These are phyloP conservation scores for Umbellularia californica DNA, from an alignment of 164 flowering plant genomes.

Conservation along the genomic window DNA sequence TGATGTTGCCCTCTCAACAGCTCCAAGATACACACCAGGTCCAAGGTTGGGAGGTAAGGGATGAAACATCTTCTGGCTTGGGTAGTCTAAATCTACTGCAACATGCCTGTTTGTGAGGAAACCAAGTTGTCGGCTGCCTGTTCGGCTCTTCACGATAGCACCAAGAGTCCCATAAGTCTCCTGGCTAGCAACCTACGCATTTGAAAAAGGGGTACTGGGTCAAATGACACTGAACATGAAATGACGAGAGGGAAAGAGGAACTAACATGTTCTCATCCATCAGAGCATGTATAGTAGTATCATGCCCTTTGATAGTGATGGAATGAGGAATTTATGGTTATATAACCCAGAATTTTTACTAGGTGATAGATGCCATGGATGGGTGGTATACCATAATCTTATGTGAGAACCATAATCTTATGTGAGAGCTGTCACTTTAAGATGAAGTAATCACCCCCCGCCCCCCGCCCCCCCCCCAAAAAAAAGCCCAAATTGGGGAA, in stretches of 20 bases:
- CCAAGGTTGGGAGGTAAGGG: slow-evolving; percentile 98
- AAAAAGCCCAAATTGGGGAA: too few species aligned
- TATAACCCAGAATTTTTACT: too few species aligned
- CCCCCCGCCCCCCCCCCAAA: too few species aligned
- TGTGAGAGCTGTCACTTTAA: too few species aligned
- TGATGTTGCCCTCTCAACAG: slow-evolving; percentile 98
- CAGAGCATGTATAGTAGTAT: not conserved
- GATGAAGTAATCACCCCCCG: too few species aligned
- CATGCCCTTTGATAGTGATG: not conserved
- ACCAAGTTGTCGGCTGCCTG: slow-evolving; percentile 86
- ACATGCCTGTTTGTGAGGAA: slow-evolving; percentile 98
- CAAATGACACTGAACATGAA: not conserved
- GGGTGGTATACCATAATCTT: too few species aligned
- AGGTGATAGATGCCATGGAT: too few species aligned
- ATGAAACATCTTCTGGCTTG: slow-evolving; percentile 98
- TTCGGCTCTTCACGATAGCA: slow-evolving; percentile 94
- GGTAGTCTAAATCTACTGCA: slow-evolving; percentile 94
- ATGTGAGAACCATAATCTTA: too few species aligned
- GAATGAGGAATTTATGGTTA: too few species aligned
- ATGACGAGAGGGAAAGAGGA: too few species aligned
- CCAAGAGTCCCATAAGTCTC: slow-evolving; percentile 97
- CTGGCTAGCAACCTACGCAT: slow-evolving; percentile 89
- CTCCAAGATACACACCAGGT: slow-evolving; percentile 95
- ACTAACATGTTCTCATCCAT: too few species aligned
- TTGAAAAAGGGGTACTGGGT: not conserved